These are phyloP conservation scores for Amborella trichopoda DNA, from an alignment of 164 flowering plant species.

Conservation along the genomic window DNA sequence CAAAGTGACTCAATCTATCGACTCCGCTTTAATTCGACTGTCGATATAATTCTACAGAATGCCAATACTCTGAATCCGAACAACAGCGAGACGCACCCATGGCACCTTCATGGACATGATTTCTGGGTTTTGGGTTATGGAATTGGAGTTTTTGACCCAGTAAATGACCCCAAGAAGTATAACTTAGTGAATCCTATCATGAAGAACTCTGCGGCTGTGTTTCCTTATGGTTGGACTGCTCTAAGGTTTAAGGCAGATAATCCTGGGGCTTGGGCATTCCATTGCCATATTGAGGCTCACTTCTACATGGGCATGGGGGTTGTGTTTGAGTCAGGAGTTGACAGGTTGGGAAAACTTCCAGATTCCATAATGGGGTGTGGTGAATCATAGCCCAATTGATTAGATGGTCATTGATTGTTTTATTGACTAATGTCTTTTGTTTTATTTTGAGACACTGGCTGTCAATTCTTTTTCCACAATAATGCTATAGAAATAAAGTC, in stretches of 20 bases:
- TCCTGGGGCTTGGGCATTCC: slow-evolving; percentile 79
- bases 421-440: background rate
- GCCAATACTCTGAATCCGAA: slow-evolving; percentile 34
- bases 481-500: too few species aligned
- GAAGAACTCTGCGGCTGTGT: slow-evolving; percentile 75
- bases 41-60: slow-evolving; percentile 62
- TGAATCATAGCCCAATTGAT: slow-evolving; percentile 13
- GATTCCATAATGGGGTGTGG: slow-evolving; percentile 62
- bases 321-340: slow-evolving; percentile 64
- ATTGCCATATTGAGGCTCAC: slow-evolving; percentile 81
- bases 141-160: slow-evolving; percentile 35
- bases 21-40: slow-evolving; percentile 40
- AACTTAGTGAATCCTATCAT: slow-evolving; percentile 53
- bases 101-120: slow-evolving; percentile 93
- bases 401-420: background rate
- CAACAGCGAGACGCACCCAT: slow-evolving; percentile 74
- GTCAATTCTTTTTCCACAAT: too few species aligned
- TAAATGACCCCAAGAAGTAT: slow-evolving; percentile 27
- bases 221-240: slow-evolving; percentile 71
- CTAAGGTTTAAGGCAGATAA: slow-evolving; percentile 56
- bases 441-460: too few species aligned
- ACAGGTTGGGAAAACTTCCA: slow-evolving; percentile 49
- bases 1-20: slow-evolving; percentile 29
- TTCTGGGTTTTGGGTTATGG: slow-evolving; percentile 90
- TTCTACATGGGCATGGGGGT: slow-evolving; percentile 81